Evolutionary conservation across 805 yeast species (phyloP).

Genomic region (Nakazawaea wickerhamii): DNA sequence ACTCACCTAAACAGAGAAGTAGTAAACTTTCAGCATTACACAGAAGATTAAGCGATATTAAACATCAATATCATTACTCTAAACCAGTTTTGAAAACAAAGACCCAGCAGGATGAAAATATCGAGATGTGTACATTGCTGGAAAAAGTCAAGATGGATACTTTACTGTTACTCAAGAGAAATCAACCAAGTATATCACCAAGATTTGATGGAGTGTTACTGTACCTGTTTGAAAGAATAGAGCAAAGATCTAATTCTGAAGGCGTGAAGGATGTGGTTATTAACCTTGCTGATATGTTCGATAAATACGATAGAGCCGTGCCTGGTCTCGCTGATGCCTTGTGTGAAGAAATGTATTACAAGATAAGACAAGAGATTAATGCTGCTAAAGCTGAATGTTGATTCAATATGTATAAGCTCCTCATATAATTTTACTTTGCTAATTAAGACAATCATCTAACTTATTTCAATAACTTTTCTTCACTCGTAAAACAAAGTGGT

Average conservation of each 20-base stretch:
- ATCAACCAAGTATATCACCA: background rate
- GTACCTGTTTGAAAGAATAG: constrained; percentile 34
- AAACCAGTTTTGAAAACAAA: background rate
- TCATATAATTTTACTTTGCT: too few species aligned
- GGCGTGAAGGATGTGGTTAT: constrained; percentile 43
- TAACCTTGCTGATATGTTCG: constrained; percentile 34
- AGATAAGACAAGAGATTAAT: constrained; percentile 20
- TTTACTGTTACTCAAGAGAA: background rate
- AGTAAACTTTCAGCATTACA: background rate
- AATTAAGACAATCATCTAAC: too few species aligned
- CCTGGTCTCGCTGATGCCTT: constrained; percentile 67
- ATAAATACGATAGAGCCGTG: constrained; percentile 40
- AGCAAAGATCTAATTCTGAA: constrained; percentile 45
- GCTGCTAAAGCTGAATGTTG: too few species aligned
- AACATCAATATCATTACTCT: background rate
- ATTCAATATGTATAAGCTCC: too few species aligned
- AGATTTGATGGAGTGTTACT: background rate
- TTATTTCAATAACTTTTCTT: background rate
- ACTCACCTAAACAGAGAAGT: constrained; percentile 9
- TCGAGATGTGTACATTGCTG: background rate
- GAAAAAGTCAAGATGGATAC: background rate
- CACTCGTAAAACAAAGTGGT: background rate
- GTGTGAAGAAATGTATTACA: constrained; percentile 52
- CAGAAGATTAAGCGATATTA: background rate
- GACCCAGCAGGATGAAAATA: background rate